Base-by-base conservation (phyloP, 78 protist genomes). In the Cyanophora paradoxa region DNA sequence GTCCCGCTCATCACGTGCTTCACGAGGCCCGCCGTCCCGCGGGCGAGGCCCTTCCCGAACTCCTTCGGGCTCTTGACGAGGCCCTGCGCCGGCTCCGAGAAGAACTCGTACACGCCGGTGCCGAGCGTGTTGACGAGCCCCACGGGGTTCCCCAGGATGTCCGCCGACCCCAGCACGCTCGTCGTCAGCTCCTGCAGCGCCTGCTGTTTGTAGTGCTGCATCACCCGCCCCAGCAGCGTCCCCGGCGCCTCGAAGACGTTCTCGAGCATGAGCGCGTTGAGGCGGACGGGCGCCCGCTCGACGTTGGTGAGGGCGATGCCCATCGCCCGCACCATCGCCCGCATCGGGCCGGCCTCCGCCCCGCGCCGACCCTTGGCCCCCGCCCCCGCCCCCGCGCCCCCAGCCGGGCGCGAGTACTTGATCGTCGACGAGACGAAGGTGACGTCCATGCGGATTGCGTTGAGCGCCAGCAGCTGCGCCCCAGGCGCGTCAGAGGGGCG, bases 81-180 rank as follows among this genome's bases (percentile, higher is more conserved):
- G 1, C 94, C 91, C 22, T 81, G 24, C 31, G 88, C 87, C 4
- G 94, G 94, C 63, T 90, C 94, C 74, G 77, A 86, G 80, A 90
- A 87, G 39, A 90, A 74, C 69, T 88, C 95, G 39, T 50, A 56
- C 26, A 90, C 50, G 72, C 94, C 94, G 17, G 81, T 82, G 57
- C 81, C 50, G 39, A 90, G 26, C 50, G 77, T 88, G 58, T 79
- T 44, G 44, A 88, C 56, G 30, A 88, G 44, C 58, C 85, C 83
- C 30, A 78, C 88, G 17, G 93, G 93, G 39, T 89, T 89, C 41
- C 93, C 93, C 24, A 89, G 73, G 30, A 85, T 37, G 61, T 85
- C 90, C 17, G 79, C 74, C 0, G 93, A 85, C 30, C 93, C 93
- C 6, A 89, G 64, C 26, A 89, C 54, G 20, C 74, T n/a, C 39